A percentile compares a stretch with the other conserved stretches of the same genome.
These are phyloP conservation scores for Inga oerstediana DNA, from an alignment of 306 rosid genomes.

Conservation along the genomic window DNA sequence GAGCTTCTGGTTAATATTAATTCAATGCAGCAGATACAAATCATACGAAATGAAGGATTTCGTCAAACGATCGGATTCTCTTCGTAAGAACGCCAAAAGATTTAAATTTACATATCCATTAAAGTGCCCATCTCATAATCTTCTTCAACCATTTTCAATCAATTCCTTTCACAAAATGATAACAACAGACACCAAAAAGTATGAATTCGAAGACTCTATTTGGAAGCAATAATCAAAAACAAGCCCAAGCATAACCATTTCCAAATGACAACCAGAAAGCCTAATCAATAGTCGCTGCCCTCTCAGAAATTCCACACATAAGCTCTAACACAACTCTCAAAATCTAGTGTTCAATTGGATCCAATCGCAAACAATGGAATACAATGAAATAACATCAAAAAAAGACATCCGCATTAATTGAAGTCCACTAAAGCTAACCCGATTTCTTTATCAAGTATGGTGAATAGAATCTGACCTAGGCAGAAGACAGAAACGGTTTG, in stretches of 20 bases:
- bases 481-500: slow-evolving; percentile 50
- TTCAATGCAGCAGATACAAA: slow-evolving; percentile 25
- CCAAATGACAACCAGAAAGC: neutral
- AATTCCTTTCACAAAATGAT: neutral
- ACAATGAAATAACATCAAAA: slow-evolving; percentile 16
- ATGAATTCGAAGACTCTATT: neutral
- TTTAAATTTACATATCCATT: neutral
- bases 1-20: slow-evolving; percentile 13
- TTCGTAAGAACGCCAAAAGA: neutral
- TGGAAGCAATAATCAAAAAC: neutral
- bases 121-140: slow-evolving; percentile 4
- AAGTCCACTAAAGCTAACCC: neutral
- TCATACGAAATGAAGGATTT: slow-evolving; percentile 17
- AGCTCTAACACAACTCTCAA: slow-evolving; percentile 31
- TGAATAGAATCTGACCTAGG: slow-evolving; percentile 53
- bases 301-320: slow-evolving; percentile 23
- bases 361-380: slow-evolving; percentile 41
- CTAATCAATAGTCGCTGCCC: slow-evolving; percentile 7
- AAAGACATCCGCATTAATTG: slow-evolving; percentile 8
- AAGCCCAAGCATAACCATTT: neutral
- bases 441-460: neutral
- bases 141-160: neutral
- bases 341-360: slow-evolving; percentile 40
- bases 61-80: slow-evolving; percentile 20
- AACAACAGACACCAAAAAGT: neutral